phyloP scores from a whole-genome alignment of 2,329 filamentous ascomycete species.

The Calonectria henricotiae region DNA sequence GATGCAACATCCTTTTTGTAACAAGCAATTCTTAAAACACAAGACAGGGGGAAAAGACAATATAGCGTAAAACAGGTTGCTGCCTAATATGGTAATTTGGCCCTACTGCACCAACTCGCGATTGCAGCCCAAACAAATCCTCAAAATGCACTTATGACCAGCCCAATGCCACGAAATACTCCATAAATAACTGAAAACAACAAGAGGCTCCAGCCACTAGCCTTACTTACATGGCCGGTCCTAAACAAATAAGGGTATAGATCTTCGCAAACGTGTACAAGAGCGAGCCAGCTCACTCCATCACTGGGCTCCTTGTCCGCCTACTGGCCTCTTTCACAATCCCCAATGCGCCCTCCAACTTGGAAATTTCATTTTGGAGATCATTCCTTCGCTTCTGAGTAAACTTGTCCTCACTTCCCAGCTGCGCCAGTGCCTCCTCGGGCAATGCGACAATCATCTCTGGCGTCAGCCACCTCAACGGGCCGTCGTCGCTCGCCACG shows the following conservation, averaged over 20 bases:
- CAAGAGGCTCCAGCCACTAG: not conserved
- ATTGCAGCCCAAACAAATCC: slow-evolving; percentile 4
- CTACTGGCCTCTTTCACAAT: slow-evolving; percentile 45
- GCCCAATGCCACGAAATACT: not conserved
- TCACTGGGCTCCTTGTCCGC: not conserved
- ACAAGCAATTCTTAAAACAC: not conserved
- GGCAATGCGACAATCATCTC: slow-evolving; percentile 36
- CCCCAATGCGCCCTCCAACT: slow-evolving; percentile 35
- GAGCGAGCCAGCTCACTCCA: not conserved
- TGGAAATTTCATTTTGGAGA: slow-evolving; percentile 44
- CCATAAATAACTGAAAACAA: not conserved
- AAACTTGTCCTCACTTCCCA: slow-evolving; percentile 43
- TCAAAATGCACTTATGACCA: too few species aligned
- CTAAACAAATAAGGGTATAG: not conserved
- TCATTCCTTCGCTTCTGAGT: slow-evolving; percentile 40
- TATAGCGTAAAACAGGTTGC: not conserved
- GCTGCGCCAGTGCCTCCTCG: slow-evolving; percentile 33
- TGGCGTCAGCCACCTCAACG: slow-evolving; percentile 38
- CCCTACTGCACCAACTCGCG: not conserved
- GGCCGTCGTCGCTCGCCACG: slow-evolving; percentile 42
- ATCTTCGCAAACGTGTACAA: not conserved
- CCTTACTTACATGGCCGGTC: not conserved
- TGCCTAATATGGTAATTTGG: not conserved
- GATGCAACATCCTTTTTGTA: not conserved
- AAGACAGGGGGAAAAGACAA: not conserved